These are phyloP conservation scores for Neurospora sublineolata DNA, from an alignment of 495 filamentous ascomycete genomes.

Conservation along the genomic window DNA sequence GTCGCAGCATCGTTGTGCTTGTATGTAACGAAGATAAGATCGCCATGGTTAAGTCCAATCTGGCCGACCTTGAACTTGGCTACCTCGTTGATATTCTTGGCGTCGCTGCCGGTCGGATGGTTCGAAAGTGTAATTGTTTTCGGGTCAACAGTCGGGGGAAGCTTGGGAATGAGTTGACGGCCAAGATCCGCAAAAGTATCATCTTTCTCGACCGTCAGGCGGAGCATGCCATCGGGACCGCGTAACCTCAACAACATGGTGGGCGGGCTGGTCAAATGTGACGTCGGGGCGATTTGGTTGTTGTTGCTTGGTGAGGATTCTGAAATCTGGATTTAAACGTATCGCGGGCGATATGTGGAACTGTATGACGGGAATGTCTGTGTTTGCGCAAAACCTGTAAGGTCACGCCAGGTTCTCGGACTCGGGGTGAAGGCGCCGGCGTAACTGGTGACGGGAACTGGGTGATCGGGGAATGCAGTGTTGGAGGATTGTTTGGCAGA, in stretches of 20 bases:
- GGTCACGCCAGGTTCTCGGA: neutral
- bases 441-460: neutral
- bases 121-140: slow-evolving; percentile 71
- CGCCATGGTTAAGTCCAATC: slow-evolving; percentile 79
- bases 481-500: neutral
- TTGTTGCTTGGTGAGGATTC: neutral
- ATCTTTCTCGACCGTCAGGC: slow-evolving; percentile 49
- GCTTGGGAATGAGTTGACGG: slow-evolving; percentile 34
- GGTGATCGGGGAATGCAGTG: neutral
- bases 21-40: slow-evolving; percentile 80
- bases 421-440: neutral
- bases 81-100: slow-evolving; percentile 56
- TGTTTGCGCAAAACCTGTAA: neutral
- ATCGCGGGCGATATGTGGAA: neutral
- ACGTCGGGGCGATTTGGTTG: neutral
- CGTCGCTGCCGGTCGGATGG: slow-evolving; percentile 61
- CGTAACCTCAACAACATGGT: slow-evolving; percentile 59
- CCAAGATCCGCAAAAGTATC: slow-evolving; percentile 42
- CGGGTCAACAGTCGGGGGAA: slow-evolving; percentile 52
- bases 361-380: neutral
- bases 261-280: slow-evolving; percentile 1
- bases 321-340: neutral
- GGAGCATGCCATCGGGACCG: slow-evolving; percentile 59
- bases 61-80: slow-evolving; percentile 53
- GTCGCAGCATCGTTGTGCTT: slow-evolving; percentile 30